phyloP scores from a whole-genome alignment of 345 rosid species.

The Corchorus olitorius region DNA sequence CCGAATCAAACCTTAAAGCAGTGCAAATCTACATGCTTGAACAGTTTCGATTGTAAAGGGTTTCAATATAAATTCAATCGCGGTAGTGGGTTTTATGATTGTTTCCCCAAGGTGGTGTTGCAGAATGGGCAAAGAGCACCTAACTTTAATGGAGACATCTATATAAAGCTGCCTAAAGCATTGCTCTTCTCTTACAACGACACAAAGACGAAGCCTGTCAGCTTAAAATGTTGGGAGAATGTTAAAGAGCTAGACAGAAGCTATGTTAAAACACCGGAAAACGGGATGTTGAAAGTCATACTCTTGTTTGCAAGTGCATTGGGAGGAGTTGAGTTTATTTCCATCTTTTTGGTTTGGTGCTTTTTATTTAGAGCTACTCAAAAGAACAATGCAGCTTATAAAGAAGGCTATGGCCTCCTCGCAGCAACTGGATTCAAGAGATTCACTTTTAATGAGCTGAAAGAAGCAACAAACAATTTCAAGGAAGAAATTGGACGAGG shows the following conservation, averaged over 20 bases:
- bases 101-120: neutral
- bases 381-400: neutral
- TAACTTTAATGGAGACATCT: neutral
- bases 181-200: neutral
- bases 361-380: neutral
- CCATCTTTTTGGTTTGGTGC: neutral
- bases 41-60: conserved; percentile 29
- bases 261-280: neutral
- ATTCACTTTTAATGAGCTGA: conserved; percentile 28
- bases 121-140: neutral
- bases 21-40: conserved; percentile 29
- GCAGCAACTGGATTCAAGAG: conserved; percentile 31
- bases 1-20: conserved; percentile 15
- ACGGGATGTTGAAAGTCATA: neutral
- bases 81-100: neutral
- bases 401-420: conserved; percentile 14
- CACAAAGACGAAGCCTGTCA: neutral
- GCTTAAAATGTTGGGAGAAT: neutral
- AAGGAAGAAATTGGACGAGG: conserved; percentile 38
- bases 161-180: conserved; percentile 1
- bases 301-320: conserved; percentile 3
- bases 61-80: conserved; percentile 15
- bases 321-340: conserved; percentile 3
- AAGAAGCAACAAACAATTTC: conserved; percentile 29
- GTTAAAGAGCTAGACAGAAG: neutral